Conservation (phyloP, 495 filamentous ascomycete species). For the Jackrogersella minutella region DNA sequence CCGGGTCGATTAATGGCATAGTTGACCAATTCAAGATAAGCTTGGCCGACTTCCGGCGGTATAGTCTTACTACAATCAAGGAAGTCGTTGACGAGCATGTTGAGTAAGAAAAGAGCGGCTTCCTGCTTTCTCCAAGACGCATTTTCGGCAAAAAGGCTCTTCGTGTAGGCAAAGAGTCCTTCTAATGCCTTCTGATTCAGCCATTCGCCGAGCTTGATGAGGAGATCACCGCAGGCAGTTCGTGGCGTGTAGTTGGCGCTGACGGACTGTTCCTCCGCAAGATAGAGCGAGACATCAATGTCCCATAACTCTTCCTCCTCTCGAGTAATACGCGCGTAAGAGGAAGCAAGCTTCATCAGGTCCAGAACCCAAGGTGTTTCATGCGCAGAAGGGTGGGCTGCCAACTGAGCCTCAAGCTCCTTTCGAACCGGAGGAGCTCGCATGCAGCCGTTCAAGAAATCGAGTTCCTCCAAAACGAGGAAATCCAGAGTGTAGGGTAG, state of each 20-base stretch:
- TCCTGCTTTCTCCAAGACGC: constrained; percentile 74
- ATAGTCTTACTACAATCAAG: constrained; percentile 74
- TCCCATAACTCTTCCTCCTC: constrained; percentile 97
- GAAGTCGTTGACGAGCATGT: constrained; percentile 80
- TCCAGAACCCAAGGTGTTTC: constrained; percentile 79
- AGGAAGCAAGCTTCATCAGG: constrained; percentile 79
- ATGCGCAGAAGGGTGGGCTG: constrained; percentile 61
- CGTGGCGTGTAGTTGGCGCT: constrained; percentile 97
- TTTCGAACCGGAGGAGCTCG: constrained; percentile 84
- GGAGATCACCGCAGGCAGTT: constrained; percentile 87
- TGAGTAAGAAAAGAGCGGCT: constrained; percentile 82
- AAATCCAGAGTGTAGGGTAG: constrained; percentile 97
- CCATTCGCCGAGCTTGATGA: constrained; percentile 95
- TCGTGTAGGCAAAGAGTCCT: constrained; percentile 75
- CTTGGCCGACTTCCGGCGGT: constrained; percentile 68
- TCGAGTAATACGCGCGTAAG: constrained; percentile 88
- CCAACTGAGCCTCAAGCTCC: constrained; percentile 78
- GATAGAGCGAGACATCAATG: constrained; percentile 91
- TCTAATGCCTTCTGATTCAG: constrained; percentile 73
- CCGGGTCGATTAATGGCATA: constrained; percentile 73
- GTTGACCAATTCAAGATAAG: constrained; percentile 78
- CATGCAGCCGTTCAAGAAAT: constrained; percentile 88
- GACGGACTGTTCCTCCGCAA: constrained; percentile 92
- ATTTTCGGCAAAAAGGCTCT: constrained; percentile 66
- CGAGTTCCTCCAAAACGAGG: constrained; percentile 88